Percentiles rank a stretch among this genome's conserved stretches.
Evolutionary conservation across 2,329 filamentous ascomycete genomes (phyloP).

Genomic region (Aspergillus latus): DNA sequence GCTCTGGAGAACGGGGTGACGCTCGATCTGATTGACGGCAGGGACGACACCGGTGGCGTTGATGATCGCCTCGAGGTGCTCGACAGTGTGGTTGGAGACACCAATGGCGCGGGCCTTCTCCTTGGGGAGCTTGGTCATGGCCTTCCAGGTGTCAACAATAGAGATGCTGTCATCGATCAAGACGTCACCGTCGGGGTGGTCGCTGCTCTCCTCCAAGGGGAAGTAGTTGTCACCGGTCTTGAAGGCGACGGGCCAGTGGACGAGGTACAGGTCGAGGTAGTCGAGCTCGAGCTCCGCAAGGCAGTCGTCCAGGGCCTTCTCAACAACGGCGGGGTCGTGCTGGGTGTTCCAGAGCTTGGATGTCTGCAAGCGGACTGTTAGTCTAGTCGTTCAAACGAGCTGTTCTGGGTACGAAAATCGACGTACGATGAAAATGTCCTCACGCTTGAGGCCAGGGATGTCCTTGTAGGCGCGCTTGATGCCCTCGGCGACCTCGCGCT

Average conservation of each 20-base stretch:
- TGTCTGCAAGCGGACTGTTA: conserved; percentile 39
- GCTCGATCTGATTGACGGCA: conserved; percentile 68
- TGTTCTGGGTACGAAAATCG: not conserved
- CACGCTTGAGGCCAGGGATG: conserved; percentile 42
- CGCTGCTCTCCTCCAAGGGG: conserved; percentile 44
- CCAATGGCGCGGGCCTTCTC: conserved; percentile 44
- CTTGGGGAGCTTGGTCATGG: conserved; percentile 46
- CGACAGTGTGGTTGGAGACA: conserved; percentile 44
- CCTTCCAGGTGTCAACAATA: conserved; percentile 46
- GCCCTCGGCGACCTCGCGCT: conserved; percentile 37
- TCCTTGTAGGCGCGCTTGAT: conserved; percentile 39
- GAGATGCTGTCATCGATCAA: conserved; percentile 48
- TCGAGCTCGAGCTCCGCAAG: conserved; percentile 54
- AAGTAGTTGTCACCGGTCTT: conserved; percentile 45
- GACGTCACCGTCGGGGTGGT: conserved; percentile 39
- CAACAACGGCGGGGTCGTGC: conserved; percentile 53
- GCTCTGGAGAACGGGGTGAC: conserved; percentile 67
- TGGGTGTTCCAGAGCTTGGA: conserved; percentile 61
- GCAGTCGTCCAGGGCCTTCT: conserved; percentile 51
- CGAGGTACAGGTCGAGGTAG: conserved; percentile 52
- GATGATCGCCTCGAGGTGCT: conserved; percentile 54
- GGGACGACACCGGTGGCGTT: conserved; percentile 58
- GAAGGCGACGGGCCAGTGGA: conserved; percentile 50
- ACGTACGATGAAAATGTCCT: conserved; percentile 42
- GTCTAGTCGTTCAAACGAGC: not conserved